phyloP scores from a whole-genome alignment of 805 yeast species.

The Saturnispora zaruensis region DNA sequence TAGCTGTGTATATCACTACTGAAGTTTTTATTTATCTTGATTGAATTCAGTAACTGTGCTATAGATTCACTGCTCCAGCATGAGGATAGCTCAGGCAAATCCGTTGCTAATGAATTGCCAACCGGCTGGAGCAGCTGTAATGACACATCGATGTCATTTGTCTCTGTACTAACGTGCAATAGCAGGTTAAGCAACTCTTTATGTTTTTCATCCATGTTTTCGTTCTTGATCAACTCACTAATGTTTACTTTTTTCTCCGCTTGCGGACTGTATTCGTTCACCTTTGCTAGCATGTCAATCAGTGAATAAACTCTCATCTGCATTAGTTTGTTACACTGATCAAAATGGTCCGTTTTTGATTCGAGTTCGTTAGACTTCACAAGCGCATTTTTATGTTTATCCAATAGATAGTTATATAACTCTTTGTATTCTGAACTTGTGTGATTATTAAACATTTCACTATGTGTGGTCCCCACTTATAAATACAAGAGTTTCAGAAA shows the following conservation, averaged over 20 bases:
- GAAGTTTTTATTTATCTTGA: slow-evolving; percentile 6
- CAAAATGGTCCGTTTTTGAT: not conserved
- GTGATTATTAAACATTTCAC: not conserved
- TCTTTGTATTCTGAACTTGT: slow-evolving; percentile 3
- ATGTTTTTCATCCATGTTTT: not conserved
- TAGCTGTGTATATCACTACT: slow-evolving; percentile 1
- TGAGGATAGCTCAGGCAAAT: slow-evolving; percentile 3
- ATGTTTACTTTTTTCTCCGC: not conserved
- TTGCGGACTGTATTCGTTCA: not conserved
- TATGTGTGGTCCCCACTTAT: not conserved
- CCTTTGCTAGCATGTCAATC: not conserved
- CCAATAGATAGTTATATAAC: not conserved
- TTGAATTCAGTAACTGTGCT: not conserved
- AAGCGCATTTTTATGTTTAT: not conserved
- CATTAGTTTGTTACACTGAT: slow-evolving; percentile 3
- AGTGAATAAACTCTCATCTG: slow-evolving; percentile 5
- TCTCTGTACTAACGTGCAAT: not conserved
- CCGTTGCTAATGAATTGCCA: not conserved
- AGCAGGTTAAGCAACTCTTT: not conserved
- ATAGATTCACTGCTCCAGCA: not conserved
- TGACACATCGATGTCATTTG: not conserved
- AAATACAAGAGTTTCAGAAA: no score
- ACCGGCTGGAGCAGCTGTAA: not conserved
- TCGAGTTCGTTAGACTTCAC: not conserved
- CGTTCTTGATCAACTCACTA: not conserved